Evolutionary conservation across 2,329 filamentous ascomycete species (phyloP).

Genomic region (Talaromyces verruculosus): DNA sequence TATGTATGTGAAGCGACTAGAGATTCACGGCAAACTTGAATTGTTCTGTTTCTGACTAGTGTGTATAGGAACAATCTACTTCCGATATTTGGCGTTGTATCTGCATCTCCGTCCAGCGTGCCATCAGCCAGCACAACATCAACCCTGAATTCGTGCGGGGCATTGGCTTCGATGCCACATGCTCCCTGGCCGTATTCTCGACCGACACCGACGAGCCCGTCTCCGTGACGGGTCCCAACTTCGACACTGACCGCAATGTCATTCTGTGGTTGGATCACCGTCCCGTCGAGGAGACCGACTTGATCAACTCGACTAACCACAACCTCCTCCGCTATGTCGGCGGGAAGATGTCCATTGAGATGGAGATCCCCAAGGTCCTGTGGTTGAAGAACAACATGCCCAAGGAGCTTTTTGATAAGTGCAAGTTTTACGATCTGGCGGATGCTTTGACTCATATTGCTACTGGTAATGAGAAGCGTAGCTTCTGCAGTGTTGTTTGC

Average conservation of each 20-base stretch:
- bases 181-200: slow-evolving; percentile 88
- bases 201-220: slow-evolving; percentile 87
- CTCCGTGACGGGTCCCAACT: slow-evolving; percentile 84
- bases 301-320: slow-evolving; percentile 90
- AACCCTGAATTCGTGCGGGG: slow-evolving; percentile 75
- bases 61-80: slow-evolving; percentile 85
- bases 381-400: slow-evolving; percentile 99
- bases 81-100: slow-evolving; percentile 96
- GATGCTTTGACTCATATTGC: slow-evolving; percentile 94
- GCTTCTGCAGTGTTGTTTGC: slow-evolving; percentile 94
- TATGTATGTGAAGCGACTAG: slow-evolving; percentile 57
- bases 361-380: slow-evolving; percentile 97
- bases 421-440: slow-evolving; percentile 94
- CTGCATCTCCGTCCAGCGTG: slow-evolving; percentile 79
- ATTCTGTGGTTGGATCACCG: slow-evolving; percentile 97
- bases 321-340: slow-evolving; percentile 94
- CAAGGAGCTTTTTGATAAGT: slow-evolving; percentile 79
- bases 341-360: slow-evolving; percentile 98
- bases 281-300: slow-evolving; percentile 82
- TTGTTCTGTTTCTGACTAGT: background rate
- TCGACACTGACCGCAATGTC: slow-evolving; percentile 88
- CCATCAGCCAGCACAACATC: slow-evolving; percentile 77
- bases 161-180: slow-evolving; percentile 98
- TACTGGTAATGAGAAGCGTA: slow-evolving; percentile 85
- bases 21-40: background rate